A percentile compares a stretch with the other conserved stretches of the same genome.
These are phyloP conservation scores for Linum usitatissimum DNA, from an alignment of 345 rosid species.

Conservation along the genomic window DNA sequence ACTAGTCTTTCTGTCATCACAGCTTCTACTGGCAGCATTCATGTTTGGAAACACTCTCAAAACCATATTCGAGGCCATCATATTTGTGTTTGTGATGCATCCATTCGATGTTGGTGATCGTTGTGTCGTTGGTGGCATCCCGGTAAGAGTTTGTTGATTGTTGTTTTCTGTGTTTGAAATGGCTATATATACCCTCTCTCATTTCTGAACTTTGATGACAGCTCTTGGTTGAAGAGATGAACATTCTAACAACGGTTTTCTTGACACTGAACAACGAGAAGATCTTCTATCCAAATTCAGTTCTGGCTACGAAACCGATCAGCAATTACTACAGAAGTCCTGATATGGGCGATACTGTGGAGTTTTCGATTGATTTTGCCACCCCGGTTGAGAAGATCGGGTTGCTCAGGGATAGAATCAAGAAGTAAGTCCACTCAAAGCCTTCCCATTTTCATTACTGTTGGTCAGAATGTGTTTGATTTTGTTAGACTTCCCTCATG, in stretches of 20 bases:
- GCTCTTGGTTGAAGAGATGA: constrained; percentile 5
- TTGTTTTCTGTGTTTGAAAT: too few species aligned
- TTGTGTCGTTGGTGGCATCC: background rate
- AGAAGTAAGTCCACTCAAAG: constrained; percentile 3
- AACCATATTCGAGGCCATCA: background rate
- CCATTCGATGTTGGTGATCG: background rate
- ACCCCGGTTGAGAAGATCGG: background rate
- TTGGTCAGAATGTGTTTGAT: too few species aligned
- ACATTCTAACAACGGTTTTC: background rate
- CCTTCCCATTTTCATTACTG: too few species aligned
- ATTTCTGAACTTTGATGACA: background rate
- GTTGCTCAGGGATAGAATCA: background rate
- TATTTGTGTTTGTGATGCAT: background rate
- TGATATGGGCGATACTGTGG: background rate
- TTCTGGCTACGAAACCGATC: too few species aligned
- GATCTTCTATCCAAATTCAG: background rate
- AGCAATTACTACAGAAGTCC: constrained; percentile 5
- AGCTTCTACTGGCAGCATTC: background rate
- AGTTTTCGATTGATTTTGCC: background rate
- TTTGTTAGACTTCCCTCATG: too few species aligned
- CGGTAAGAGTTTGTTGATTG: background rate
- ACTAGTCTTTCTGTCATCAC: background rate
- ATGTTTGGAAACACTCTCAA: background rate
- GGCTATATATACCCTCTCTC: too few species aligned
- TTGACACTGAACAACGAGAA: constrained; percentile 1